These are phyloP conservation scores for Prosopis cineraria DNA, from an alignment of 306 rosid species.

Conservation along the genomic window DNA sequence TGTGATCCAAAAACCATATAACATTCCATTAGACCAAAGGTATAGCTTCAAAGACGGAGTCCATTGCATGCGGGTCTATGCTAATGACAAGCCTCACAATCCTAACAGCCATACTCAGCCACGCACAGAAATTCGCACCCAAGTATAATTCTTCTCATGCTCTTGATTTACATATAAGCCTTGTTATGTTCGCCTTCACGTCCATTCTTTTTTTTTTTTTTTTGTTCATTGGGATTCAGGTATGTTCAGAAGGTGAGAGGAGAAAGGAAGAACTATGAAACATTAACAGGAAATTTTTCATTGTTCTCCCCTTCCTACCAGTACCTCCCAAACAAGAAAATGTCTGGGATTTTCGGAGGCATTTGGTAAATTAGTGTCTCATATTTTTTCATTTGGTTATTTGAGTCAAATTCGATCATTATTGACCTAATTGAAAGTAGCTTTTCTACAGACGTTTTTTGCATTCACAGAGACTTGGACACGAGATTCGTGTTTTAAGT, in stretches of 20 bases:
- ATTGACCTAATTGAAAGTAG: too few relatives aligned
- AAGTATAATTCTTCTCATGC: slow-evolving; percentile 11
- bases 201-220: background rate
- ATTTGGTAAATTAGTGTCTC: too few relatives aligned
- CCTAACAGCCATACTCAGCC: slow-evolving; percentile 47
- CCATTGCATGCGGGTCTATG: slow-evolving; percentile 48
- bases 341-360: background rate
- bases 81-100: slow-evolving; percentile 52
- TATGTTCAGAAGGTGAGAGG: background rate
- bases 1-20: slow-evolving; percentile 42
- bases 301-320: background rate
- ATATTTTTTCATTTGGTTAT: too few relatives aligned
- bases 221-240: background rate
- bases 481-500: too few relatives aligned
- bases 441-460: too few relatives aligned
- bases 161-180: background rate
- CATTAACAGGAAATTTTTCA: background rate
- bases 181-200: background rate
- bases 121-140: slow-evolving; percentile 48
- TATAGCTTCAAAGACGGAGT: slow-evolving; percentile 43
- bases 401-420: too few relatives aligned
- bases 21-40: slow-evolving; percentile 41
- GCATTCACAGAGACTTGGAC: too few relatives aligned
- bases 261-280: background rate
- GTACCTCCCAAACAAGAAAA: background rate